Conservation (phyloP, 2,329 filamentous ascomycete species). For the Monilinia polystroma region DNA sequence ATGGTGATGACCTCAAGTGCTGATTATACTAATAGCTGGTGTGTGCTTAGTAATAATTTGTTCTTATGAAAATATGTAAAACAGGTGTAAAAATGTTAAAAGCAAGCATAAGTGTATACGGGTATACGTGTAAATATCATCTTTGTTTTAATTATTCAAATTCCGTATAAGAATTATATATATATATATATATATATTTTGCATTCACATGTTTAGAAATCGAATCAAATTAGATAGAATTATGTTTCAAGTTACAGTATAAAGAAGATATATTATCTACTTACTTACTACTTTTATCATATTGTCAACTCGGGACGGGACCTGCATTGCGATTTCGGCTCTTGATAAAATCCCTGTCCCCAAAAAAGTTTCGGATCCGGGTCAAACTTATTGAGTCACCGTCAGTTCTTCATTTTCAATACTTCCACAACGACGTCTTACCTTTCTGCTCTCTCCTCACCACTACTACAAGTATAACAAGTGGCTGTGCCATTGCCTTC, state of each 20-base stretch:
- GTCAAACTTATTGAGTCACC: conserved; percentile 6
- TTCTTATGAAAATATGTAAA: not conserved
- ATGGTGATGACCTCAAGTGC: no score
- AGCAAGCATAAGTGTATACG: no score
- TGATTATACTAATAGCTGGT: not conserved
- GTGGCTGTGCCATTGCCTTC: not conserved
- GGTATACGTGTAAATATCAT: no score
- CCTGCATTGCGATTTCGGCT: conserved; percentile 8
- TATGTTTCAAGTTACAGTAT: no score
- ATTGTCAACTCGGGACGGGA: not conserved
- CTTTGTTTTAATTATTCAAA: no score
- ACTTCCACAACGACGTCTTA: not conserved
- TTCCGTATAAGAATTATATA: no score
- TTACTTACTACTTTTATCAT: not conserved
- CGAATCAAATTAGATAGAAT: no score
- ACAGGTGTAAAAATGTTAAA: no score
- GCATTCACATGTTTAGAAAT: no score
- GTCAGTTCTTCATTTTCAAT: not conserved
- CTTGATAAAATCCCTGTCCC: conserved; percentile 1
- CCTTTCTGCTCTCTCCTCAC: not conserved
- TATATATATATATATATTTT: no score
- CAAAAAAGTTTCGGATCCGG: conserved; percentile 21
- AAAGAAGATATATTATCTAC: no score
- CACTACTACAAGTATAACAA: not conserved
- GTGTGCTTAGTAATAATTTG: not conserved